Conservation (phyloP, 352 stramenopile species). For the Aphanomyces invadans region DNA sequence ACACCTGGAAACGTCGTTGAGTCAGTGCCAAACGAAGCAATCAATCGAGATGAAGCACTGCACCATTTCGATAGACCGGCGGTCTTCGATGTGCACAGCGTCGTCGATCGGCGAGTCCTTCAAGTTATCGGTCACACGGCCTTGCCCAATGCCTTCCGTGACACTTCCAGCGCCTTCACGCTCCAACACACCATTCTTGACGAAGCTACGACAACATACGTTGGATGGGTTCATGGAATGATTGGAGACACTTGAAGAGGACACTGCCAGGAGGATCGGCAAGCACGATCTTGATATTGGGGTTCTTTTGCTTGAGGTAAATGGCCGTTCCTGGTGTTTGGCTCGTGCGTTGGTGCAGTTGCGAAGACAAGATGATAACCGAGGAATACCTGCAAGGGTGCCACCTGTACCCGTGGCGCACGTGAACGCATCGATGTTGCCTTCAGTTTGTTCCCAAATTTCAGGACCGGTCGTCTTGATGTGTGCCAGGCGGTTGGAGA, state of each 20-base stretch:
- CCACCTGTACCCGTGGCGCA: slow-evolving; percentile 33
- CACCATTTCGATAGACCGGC: slow-evolving; percentile 28
- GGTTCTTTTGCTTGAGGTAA: slow-evolving; percentile 26
- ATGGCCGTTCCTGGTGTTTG: slow-evolving; percentile 3
- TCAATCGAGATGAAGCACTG: neutral
- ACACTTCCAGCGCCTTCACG: slow-evolving; percentile 29
- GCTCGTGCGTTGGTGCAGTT: neutral
- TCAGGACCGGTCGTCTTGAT: slow-evolving; percentile 28
- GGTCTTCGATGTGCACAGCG: slow-evolving; percentile 34
- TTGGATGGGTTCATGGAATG: neutral
- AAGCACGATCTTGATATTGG: slow-evolving; percentile 29
- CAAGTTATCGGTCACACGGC: slow-evolving; percentile 39
- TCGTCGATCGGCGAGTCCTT: slow-evolving; percentile 30
- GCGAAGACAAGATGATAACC: neutral
- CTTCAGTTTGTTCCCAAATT: slow-evolving; percentile 30
- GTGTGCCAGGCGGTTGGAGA: slow-evolving; percentile 30
- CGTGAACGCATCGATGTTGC: slow-evolving; percentile 32
- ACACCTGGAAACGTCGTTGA: slow-evolving; percentile 13
- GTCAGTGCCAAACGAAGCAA: neutral
- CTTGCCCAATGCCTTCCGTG: slow-evolving; percentile 43
- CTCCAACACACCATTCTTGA: slow-evolving; percentile 35
- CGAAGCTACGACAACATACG: slow-evolving; percentile 22
- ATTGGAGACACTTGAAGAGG: slow-evolving; percentile 21
- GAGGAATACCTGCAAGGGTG: slow-evolving; percentile 27
- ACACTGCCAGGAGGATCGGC: slow-evolving; percentile 31